Evolutionary conservation across 495 filamentous ascomycete species (phyloP).

Genomic region (Penicillium robsamsonii): DNA sequence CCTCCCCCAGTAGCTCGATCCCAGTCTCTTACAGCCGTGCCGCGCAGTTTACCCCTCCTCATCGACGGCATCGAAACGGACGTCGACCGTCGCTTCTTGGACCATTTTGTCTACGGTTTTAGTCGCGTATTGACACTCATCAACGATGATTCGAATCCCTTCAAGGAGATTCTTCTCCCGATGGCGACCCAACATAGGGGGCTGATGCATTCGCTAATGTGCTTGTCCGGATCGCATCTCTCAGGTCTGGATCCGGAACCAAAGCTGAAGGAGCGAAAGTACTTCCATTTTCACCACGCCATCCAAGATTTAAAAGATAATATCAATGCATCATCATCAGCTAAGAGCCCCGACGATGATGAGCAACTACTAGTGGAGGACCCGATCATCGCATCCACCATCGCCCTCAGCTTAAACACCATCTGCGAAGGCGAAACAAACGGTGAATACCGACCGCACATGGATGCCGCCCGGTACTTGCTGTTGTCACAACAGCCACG

Average conservation of each 20-base stretch:
- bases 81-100: constrained; percentile 78
- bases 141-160: constrained; percentile 82
- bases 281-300: constrained; percentile 48
- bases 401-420: constrained; percentile 78
- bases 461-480: constrained; percentile 71
- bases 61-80: constrained; percentile 85
- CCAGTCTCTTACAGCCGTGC: constrained; percentile 38
- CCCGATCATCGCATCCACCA: constrained; percentile 71
- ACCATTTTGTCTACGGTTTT: constrained; percentile 80
- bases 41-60: constrained; percentile 69
- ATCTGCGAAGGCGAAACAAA: constrained; percentile 74
- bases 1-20: constrained; percentile 29
- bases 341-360: constrained; percentile 22
- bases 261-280: constrained; percentile 44
- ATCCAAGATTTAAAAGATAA: constrained; percentile 48
- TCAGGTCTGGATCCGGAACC: constrained; percentile 49
- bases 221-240: constrained; percentile 80
- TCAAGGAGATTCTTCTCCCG: constrained; percentile 82
- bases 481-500: constrained; percentile 57
- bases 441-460: constrained; percentile 79
- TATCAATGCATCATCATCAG: constrained; percentile 36
- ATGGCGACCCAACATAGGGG: constrained; percentile 81
- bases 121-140: constrained; percentile 80
- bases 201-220: constrained; percentile 90
- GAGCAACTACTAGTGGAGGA: constrained; percentile 47